phyloP scores from a whole-genome alignment of 176 grass and related monocot species.

The Zizania latifolia region DNA sequence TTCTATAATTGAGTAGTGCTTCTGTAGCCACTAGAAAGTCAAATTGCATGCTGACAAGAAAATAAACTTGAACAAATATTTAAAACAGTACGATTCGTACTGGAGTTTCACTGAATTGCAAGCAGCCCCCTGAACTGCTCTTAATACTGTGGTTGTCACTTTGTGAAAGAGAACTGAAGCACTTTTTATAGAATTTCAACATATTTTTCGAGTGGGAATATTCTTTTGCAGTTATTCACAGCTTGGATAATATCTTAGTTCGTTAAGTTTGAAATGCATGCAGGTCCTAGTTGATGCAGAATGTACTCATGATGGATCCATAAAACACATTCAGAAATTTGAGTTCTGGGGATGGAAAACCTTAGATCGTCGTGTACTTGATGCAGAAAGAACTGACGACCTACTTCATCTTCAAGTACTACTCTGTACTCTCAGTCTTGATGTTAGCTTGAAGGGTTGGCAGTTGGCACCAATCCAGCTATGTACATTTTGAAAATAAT shows the following conservation, averaged over 20 bases:
- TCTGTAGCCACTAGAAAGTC: not conserved
- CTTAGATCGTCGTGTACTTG: conserved; percentile 79
- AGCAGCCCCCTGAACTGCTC: not conserved
- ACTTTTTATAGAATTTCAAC: not conserved
- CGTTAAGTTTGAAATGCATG: not conserved
- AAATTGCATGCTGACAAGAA: not conserved
- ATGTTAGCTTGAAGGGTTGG: conserved; percentile 10
- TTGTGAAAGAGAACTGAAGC: not conserved
- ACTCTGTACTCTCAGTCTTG: conserved; percentile 21
- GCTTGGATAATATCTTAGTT: not conserved
- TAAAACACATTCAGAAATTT: conserved; percentile 96
- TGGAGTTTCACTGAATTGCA: not conserved
- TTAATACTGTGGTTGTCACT: not conserved
- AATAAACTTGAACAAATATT: not conserved
- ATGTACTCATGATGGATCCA: conserved; percentile 96
- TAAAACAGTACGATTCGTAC: not conserved
- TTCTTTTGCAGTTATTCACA: not conserved
- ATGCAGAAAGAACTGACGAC: conserved; percentile 81
- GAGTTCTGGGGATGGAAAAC: conserved; percentile 97
- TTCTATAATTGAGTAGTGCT: not conserved
- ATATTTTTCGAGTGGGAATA: not conserved
- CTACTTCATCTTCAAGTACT: conserved; percentile 79
- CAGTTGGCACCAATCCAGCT: not conserved
- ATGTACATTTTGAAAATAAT: conserved; percentile 11
- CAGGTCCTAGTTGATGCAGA: conserved; percentile 96